Percentiles rank a stretch among this genome's conserved stretches.
Conservation (phyloP, 192 early-diverging fungal genomes). For the Umbelopsis sp. region DNA sequence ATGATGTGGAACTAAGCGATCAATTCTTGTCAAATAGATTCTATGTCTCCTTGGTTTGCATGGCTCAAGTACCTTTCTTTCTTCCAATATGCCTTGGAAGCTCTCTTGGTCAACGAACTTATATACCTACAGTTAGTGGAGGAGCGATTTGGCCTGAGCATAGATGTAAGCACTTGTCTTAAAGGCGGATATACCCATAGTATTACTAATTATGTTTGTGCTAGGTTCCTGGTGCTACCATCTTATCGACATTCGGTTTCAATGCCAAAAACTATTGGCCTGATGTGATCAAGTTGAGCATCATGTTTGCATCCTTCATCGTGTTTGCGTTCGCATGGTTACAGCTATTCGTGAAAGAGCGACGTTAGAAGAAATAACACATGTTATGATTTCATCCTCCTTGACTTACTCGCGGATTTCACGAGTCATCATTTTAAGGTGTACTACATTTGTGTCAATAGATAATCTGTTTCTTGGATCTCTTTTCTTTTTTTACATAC, state of each 20-base stretch:
- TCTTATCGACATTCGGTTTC: conserved; percentile 89
- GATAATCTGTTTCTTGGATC: neutral
- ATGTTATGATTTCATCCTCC: neutral
- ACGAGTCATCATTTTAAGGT: neutral
- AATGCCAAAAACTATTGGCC: conserved; percentile 81
- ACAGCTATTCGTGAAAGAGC: conserved; percentile 80
- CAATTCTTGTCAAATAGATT: conserved; percentile 43
- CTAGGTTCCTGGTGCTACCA: conserved; percentile 79
- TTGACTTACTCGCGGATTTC: neutral
- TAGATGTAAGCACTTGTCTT: conserved; percentile 57
- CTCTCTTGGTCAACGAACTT: conserved; percentile 89
- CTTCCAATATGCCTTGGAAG: conserved; percentile 91
- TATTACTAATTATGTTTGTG: conserved; percentile 1
- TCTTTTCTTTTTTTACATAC: neutral
- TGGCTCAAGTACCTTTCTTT: conserved; percentile 79
- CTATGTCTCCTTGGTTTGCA: conserved; percentile 64
- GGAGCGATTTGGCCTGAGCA: conserved; percentile 79
- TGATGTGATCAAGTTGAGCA: conserved; percentile 66
- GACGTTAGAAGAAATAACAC: conserved; percentile 49
- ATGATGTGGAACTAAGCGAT: neutral
- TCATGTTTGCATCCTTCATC: conserved; percentile 65
- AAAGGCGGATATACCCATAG: neutral
- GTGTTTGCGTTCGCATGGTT: conserved; percentile 76
- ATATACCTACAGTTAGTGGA: conserved; percentile 77
- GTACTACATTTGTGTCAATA: conserved; percentile 1